These are phyloP conservation scores for Solanum chmielewskii DNA, from an alignment of 257 asterid genomes.

Conservation along the genomic window DNA sequence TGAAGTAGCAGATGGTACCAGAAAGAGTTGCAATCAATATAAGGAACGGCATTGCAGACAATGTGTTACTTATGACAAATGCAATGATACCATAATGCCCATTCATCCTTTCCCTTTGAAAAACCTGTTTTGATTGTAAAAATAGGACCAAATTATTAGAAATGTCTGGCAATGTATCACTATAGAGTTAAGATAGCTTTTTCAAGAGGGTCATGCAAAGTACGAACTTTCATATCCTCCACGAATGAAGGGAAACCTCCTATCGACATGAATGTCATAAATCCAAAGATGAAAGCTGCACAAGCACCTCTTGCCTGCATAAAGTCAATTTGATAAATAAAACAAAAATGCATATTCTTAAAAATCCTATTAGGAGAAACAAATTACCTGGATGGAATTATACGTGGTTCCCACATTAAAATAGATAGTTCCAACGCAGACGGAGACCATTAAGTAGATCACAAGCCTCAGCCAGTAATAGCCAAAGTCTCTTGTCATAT, in stretches of 20 bases:
- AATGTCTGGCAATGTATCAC: not conserved
- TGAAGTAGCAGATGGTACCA: conserved; percentile 86
- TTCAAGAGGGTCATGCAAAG: not conserved
- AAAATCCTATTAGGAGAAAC: not conserved
- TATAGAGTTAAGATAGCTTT: not conserved
- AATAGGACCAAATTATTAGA: not conserved
- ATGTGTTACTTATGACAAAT: conserved; percentile 82
- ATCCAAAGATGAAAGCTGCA: conserved; percentile 87
- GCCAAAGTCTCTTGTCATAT: conserved; percentile 96
- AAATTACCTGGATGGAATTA: conserved; percentile 69
- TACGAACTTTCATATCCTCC: conserved; percentile 85
- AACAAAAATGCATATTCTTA: not conserved
- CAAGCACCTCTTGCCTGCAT: conserved; percentile 94
- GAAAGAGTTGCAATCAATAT: conserved; percentile 65
- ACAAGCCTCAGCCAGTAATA: conserved; percentile 94
- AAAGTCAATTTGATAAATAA: not conserved
- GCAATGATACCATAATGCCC: conserved; percentile 93
- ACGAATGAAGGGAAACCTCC: conserved; percentile 98
- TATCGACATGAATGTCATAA: conserved; percentile 92
- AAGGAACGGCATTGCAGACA: conserved; percentile 83
- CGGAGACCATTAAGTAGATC: conserved; percentile 72
- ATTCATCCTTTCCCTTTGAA: conserved; percentile 85
- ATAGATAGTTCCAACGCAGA: conserved; percentile 86
- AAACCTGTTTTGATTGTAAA: conserved; percentile 40
- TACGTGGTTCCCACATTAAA: conserved; percentile 76